Evolutionary conservation across 768 basidiomycete genomes (phyloP), one percentile per base, ranked within the genome.

Genomic region (Lentinula detonsa): DNA sequence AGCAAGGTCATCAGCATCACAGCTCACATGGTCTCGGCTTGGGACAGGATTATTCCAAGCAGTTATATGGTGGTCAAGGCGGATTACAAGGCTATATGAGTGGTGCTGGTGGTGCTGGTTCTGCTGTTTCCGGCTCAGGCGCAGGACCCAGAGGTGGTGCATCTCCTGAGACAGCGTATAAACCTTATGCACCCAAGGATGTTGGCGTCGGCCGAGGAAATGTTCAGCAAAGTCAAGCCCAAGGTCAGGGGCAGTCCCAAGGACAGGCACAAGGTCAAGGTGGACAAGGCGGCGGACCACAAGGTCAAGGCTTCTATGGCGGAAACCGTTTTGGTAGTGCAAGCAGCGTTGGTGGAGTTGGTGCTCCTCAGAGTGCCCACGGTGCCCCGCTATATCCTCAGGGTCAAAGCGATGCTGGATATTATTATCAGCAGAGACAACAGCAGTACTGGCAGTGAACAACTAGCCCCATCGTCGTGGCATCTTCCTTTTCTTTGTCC

Each of bases 161-260:
- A 13, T 90, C 88, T 5, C 89, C 90, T 1, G 90, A 91, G 72
- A 75, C 84, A 7, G 74, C 87, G 15, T 91, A 90, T 74, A 91
- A 92, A 69, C 85, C 88, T 10, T 91, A 91, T 67, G 82, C 81
- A 4, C 75, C 80, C 10, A 89, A 90, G 75, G 90, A 88, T 60
- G 82, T 83, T 42, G 78, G 77, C 40, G 76, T 80, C 13, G 75
- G 79, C 35, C 77, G 76, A 21, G 75, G 75, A 9, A 71, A 76
- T 34, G 75, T 75, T 10, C 76, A 75, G 59, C 72, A 73, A 58
- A 74, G 70, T 48, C 82, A 77, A 16, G 43, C 10, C 16, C 43
- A 45, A 45, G 82, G 81, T 34, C 82, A 83, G 59, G 69, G 67
- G 5, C 77, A 76, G 56, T 81, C 83, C 55, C 82, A 78, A 59